A percentile compares a stretch with the other conserved stretches of the same genome.
Evolutionary conservation across 371 early-diverging fungal genomes (phyloP).

Genomic region (Mortierella sp.): DNA sequence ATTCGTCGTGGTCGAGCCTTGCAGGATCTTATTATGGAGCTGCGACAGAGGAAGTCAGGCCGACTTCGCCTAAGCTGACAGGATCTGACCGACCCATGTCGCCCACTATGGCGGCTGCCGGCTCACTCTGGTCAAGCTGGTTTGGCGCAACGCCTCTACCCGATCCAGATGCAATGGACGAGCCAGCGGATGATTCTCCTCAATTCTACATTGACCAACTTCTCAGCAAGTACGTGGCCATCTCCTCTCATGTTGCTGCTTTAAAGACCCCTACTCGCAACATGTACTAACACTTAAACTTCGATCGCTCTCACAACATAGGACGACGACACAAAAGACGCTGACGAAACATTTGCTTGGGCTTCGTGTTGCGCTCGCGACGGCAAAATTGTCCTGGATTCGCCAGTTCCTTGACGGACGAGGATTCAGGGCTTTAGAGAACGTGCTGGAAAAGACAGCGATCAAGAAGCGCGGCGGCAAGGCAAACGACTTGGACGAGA

Average conservation of each 20-base stretch:
- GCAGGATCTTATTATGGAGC: constrained; percentile 44
- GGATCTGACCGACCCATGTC: constrained; percentile 47
- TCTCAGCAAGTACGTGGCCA: constrained; percentile 43
- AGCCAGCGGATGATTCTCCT: constrained; percentile 35
- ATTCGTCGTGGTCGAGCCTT: constrained; percentile 58
- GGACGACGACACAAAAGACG: constrained; percentile 47
- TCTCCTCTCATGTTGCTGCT: background rate
- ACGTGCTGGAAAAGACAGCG: constrained; percentile 64
- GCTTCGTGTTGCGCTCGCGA: constrained; percentile 64
- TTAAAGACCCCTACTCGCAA: background rate
- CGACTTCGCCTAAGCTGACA: constrained; percentile 14
- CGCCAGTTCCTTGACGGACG: constrained; percentile 69
- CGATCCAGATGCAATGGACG: constrained; percentile 30
- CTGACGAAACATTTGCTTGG: constrained; percentile 67
- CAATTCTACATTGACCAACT: constrained; percentile 58
- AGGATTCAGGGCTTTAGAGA: constrained; percentile 65
- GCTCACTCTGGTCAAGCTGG: constrained; percentile 51
- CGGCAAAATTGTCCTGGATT: constrained; percentile 70
- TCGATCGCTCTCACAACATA: background rate
- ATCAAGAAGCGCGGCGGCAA: constrained; percentile 61
- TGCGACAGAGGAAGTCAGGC: constrained; percentile 17
- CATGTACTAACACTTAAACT: background rate
- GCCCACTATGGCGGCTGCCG: constrained; percentile 46
- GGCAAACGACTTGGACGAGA: constrained; percentile 59
- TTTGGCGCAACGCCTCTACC: constrained; percentile 38